Evolutionary conservation across 345 rosid genomes (phyloP).

Genomic region (Lumnitzera littorea): DNA sequence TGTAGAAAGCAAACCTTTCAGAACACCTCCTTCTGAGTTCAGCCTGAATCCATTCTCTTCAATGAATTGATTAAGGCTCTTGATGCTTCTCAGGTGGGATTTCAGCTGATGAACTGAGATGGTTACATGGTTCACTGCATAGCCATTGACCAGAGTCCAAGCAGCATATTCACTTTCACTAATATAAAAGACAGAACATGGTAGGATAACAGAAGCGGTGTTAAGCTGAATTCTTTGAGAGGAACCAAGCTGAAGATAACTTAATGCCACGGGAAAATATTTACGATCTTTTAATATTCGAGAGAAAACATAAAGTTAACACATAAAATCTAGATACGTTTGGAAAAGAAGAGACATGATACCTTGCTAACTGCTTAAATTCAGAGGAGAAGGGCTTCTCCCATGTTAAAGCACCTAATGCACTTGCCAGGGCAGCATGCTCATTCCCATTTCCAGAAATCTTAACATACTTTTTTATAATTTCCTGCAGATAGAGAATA

Average conservation of each 20-base stretch:
- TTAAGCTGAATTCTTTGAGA: not conserved
- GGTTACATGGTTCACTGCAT: constrained; percentile 84
- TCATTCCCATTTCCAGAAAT: constrained; percentile 52
- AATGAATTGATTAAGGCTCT: constrained; percentile 43
- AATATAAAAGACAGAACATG: constrained; percentile 1
- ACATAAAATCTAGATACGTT: too few species aligned
- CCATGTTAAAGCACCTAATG: constrained; percentile 79
- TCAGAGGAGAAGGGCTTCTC: constrained; percentile 62
- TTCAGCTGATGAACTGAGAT: constrained; percentile 68
- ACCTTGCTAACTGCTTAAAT: constrained; percentile 81
- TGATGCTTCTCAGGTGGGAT: constrained; percentile 51
- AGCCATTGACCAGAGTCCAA: constrained; percentile 88
- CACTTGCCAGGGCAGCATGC: constrained; percentile 74
- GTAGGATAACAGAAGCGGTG: too few species aligned
- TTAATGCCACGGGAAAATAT: not conserved
- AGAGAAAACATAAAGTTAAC: too few species aligned
- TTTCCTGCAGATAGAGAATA: constrained; percentile 45
- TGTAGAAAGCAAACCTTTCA: constrained; percentile 54
- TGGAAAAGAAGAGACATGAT: not conserved
- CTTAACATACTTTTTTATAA: constrained; percentile 52
- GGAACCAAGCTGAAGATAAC: not conserved
- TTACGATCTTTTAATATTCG: too few species aligned
- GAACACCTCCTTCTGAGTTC: constrained; percentile 74
- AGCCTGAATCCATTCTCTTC: constrained; percentile 62
- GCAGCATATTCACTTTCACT: constrained; percentile 96